Percentiles rank a stretch among this genome's conserved stretches.
phyloP scores from a whole-genome alignment of 2,329 filamentous ascomycete species.

The Decorospora gaudefroyi region DNA sequence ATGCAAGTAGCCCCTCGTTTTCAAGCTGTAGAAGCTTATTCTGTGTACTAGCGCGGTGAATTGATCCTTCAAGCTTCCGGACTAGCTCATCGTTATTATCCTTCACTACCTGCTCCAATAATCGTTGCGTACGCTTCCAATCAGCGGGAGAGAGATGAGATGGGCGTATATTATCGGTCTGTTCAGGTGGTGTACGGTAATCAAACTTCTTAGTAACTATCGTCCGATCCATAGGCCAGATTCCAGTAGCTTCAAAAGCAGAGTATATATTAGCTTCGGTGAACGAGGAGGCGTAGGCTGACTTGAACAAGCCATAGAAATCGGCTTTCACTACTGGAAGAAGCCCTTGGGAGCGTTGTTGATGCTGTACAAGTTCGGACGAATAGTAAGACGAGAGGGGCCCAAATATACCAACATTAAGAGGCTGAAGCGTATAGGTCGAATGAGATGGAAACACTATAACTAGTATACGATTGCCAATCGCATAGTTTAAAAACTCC shows the following conservation, averaged over 20 bases:
- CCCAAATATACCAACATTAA: constrained; percentile 4
- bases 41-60: constrained; percentile 1
- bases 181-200: not conserved
- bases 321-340: not conserved
- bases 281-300: constrained; percentile 1
- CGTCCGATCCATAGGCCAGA: not conserved
- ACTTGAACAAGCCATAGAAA: constrained; percentile 4
- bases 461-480: constrained; percentile 1
- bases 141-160: constrained; percentile 5
- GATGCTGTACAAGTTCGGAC: not conserved
- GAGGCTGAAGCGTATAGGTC: constrained; percentile 7
- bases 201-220: not conserved
- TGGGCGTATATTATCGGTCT: not conserved
- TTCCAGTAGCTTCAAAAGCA: constrained; percentile 4
- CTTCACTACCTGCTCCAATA: not conserved
- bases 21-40: constrained; percentile 1
- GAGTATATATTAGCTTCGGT: not conserved
- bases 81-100: not conserved
- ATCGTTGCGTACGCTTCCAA: constrained; percentile 1
- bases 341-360: constrained; percentile 4
- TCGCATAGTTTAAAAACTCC: constrained; percentile 6
- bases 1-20: not conserved
- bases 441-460: constrained; percentile 6
- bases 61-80: constrained; percentile 4
- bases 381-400: constrained; percentile 1